phyloP scores from a whole-genome alignment of 768 basidiomycete genomes.

The Trametes punicea region DNA sequence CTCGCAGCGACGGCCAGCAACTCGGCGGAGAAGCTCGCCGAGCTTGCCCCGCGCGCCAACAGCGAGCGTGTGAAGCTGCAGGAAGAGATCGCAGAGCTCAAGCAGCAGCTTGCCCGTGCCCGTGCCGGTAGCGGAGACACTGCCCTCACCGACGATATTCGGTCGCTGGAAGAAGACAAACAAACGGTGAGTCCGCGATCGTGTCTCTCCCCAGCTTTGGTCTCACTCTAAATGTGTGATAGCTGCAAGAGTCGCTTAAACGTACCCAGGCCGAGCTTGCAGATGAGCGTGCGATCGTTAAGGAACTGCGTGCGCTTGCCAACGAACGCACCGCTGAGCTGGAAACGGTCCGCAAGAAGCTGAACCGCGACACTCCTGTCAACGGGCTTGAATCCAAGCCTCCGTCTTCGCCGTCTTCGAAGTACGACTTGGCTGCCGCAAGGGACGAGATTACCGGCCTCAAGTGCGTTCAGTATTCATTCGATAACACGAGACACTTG shows the following conservation, averaged over 20 bases:
- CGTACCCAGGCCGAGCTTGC: constrained; percentile 30
- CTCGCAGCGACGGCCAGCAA: constrained; percentile 33
- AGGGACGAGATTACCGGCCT: constrained; percentile 77
- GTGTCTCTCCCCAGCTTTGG: no score
- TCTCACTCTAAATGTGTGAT: neutral
- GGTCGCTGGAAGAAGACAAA: constrained; percentile 15
- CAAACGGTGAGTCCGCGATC: constrained; percentile 8
- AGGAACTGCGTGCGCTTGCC: constrained; percentile 31
- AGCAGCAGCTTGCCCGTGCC: constrained; percentile 42
- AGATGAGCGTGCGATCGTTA: constrained; percentile 31
- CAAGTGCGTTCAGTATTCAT: constrained; percentile 50
- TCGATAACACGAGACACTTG: constrained; percentile 2
- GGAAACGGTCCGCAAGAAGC: constrained; percentile 54
- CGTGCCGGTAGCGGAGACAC: constrained; percentile 22
- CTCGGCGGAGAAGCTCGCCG: constrained; percentile 41
- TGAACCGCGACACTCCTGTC: constrained; percentile 54
- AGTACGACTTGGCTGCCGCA: constrained; percentile 47
- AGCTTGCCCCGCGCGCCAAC: constrained; percentile 45
- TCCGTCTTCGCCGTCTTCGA: constrained; percentile 35
- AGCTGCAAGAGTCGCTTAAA: constrained; percentile 26
- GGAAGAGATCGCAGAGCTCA: constrained; percentile 55
- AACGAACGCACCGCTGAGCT: constrained; percentile 47
- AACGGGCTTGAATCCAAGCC: constrained; percentile 38
- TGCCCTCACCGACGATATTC: constrained; percentile 14
- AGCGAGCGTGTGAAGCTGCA: constrained; percentile 50